Base-by-base conservation (phyloP, 2,329 filamentous ascomycete genomes). In the Stagonosporopsis rhizophila region DNA sequence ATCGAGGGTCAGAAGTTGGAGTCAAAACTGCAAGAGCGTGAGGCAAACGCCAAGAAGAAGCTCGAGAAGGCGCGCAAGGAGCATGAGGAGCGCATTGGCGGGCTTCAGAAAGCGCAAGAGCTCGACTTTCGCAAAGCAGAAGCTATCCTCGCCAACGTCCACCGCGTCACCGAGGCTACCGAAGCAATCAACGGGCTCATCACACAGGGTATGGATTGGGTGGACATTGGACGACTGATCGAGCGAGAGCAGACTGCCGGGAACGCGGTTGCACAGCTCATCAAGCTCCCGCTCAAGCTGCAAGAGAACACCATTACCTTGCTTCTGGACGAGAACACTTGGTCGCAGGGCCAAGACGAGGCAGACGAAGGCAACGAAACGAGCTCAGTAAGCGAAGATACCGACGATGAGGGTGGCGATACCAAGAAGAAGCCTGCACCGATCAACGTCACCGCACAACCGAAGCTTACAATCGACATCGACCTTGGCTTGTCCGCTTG, bases 131-230 rank as follows among this genome's bases (percentile, higher is more conserved):
- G 90, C 52, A 98, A 96, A 75, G 95, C 94, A 2, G 89, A 89
- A 52, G 92, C 93, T 0, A 95, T 99, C 38, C 87, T 96, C 73
- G 91, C 92, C 20, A 98, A 99, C 68, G 82, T 92, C 1, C 91
- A 96, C 70, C 86, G 92, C 46, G 93, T 98, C 0, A 90, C 96
- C 72, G 95, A 98, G 77, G 92, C 92, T 4, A 92, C 92, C 74
- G 91, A 92, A 72, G 92, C 95, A 3, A 89, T 99, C 49, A 98
- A 96, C 73, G 91, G 91, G 0, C 80, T 98, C n/a, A 86, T 99
- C 57, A 86, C 86, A 5, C 92, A 96, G 70, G 94, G 94, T 11
- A 98, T 98, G 92, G 95, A 99, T 68, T 99, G 95, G 95, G 87
- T 92, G 11, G 90, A 97, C 63, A 93, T 98, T 67, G 91, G 86